Evolutionary conservation across 2,329 filamentous ascomycete genomes (phyloP).

Genomic region (Alternaria longipes): DNA sequence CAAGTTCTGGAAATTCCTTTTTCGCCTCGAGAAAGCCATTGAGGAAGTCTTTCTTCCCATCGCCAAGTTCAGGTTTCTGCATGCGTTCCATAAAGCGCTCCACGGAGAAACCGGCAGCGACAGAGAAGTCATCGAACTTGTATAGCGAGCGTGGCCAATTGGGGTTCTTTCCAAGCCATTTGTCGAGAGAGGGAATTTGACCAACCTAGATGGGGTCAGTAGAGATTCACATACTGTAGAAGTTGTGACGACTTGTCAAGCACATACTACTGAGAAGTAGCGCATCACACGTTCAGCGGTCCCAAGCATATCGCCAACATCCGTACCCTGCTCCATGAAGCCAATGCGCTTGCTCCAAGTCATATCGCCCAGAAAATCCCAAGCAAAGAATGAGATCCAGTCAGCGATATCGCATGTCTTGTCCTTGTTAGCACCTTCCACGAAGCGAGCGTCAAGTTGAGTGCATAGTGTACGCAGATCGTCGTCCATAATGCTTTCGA

Average conservation of each 20-base stretch:
- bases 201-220: conserved; percentile 28
- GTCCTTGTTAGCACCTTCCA: conserved; percentile 32
- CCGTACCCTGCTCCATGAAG: conserved; percentile 53
- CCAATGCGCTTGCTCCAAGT: conserved; percentile 55
- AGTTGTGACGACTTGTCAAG: neutral
- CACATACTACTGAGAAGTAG: conserved; percentile 40
- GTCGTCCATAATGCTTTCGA: conserved; percentile 41
- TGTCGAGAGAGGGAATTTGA: conserved; percentile 43
- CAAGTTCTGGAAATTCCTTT: conserved; percentile 25
- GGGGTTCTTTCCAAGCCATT: conserved; percentile 35
- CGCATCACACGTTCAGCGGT: conserved; percentile 49
- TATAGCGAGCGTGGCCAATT: conserved; percentile 28
- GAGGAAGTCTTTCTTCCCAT: conserved; percentile 35
- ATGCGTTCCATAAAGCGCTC: conserved; percentile 35
- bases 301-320: conserved; percentile 48
- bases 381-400: conserved; percentile 46
- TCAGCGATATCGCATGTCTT: conserved; percentile 45
- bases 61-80: conserved; percentile 23
- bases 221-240: neutral
- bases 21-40: conserved; percentile 34
- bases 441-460: conserved; percentile 40
- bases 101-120: conserved; percentile 30
- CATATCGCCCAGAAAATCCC: conserved; percentile 51
- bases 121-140: conserved; percentile 35
- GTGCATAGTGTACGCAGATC: conserved; percentile 32